Evolutionary conservation across 1,284 basidiomycete species (phyloP), one percentile per base, ranked within the genome.

Genomic region (Inonotus hispidus): DNA sequence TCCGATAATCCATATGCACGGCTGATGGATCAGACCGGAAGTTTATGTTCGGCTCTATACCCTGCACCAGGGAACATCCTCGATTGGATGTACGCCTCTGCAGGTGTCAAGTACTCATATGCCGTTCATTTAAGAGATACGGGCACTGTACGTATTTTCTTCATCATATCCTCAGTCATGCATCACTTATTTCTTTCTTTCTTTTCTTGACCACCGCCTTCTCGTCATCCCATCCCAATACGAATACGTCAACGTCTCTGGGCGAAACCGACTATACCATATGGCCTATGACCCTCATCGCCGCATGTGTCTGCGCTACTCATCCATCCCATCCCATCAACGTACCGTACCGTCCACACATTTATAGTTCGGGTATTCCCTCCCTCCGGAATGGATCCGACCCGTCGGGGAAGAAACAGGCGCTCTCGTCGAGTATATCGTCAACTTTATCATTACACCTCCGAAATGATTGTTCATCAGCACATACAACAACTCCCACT

Each of bases 121-220:
- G 85, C 85, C 1, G 81, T 84, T 7, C 90, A 93, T 70, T 71
- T 95, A 60, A 74, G 92, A 53, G 92, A 94, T 74, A 92, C 89
- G 0, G 92, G 91, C 11, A 90, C 88, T 1, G 88, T 91, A 67
- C 67, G 46, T 27, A 46, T n/a, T 25, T 19, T 45, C 56, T 58
- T 55, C 32, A 57, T 19, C 46, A 39, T 53, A 25, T 25, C 23
- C 7, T 16, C n/a, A 3, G 5, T 10, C 27, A 10, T 1, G 5
- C 8, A 49, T 23, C 7, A 49, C 25, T 49, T 21, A 32, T 32
- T 32, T 8, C 3, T 8, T 32, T 32, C 8, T 32, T 3, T 3
- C 32, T 8, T 8, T 32, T 3, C 32, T 32, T 32, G 32, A 32
- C 32, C 8, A 4, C 32, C 32, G 32, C 32, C 32, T 32, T 32